These are phyloP conservation scores for Dactylorhiza incarnata DNA, from an alignment of 106 monocot species.

Conservation along the genomic window DNA sequence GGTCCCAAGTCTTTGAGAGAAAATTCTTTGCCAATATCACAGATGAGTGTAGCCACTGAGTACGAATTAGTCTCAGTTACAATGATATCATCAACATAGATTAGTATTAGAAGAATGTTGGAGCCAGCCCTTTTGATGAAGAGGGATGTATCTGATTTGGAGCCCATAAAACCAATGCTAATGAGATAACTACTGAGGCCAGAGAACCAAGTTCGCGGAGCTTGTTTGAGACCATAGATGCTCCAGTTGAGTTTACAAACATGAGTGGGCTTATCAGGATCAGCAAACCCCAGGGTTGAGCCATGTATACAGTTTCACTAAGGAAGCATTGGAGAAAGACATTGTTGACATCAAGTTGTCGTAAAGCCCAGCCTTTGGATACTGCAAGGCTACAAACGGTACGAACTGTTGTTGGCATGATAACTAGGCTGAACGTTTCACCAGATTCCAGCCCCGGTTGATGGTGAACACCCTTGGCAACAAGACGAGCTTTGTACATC, in stretches of 20 bases:
- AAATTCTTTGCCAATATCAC: too few relatives aligned
- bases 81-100: neutral
- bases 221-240: neutral
- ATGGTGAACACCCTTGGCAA: neutral
- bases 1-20: too few relatives aligned
- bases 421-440: neutral
- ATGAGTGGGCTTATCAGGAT: neutral
- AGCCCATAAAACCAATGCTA: neutral
- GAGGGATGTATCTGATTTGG: neutral
- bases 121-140: neutral
- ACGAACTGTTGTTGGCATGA: neutral
- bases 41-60: too few relatives aligned
- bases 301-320: neutral
- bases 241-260: neutral
- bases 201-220: neutral
- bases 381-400: neutral
- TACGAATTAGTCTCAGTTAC: neutral
- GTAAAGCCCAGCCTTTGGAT: neutral
- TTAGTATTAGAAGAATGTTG: neutral
- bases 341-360: neutral
- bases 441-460: neutral
- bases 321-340: neutral
- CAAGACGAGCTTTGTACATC: neutral
- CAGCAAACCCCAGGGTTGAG: neutral
- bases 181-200: too few relatives aligned